Percentiles rank a stretch among this genome's conserved stretches.
Evolutionary conservation across 371 early-diverging fungal species (phyloP).

Genomic region (Smittium culicis): DNA sequence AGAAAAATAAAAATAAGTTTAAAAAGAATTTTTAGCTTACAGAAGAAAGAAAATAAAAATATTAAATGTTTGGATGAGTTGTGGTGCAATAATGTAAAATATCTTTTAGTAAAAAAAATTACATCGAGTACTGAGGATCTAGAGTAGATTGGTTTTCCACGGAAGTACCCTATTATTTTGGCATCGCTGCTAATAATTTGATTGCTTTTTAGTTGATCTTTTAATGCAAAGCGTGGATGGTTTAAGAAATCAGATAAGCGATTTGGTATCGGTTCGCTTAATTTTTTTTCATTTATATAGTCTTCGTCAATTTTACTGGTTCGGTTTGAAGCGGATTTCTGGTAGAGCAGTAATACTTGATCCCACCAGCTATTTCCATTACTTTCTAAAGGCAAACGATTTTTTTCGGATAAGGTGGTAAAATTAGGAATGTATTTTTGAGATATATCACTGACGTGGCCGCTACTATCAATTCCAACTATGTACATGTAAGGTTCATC

Average conservation of each 20-base stretch:
- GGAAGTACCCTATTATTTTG: slow-evolving; percentile 1
- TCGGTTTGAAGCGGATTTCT: neutral
- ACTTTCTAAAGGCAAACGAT: too few relatives aligned
- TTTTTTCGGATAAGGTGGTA: neutral
- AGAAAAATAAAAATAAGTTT: too few relatives aligned
- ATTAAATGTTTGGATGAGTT: too few relatives aligned
- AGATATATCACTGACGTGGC: neutral
- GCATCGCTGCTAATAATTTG: slow-evolving; percentile 2
- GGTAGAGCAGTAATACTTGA: neutral
- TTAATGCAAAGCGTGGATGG: slow-evolving; percentile 1
- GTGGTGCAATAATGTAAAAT: too few relatives aligned
- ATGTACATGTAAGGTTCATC: neutral
- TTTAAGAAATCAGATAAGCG: slow-evolving; percentile 3
- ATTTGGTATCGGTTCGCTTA: slow-evolving; percentile 1
- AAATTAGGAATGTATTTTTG: neutral
- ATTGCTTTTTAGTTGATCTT: neutral
- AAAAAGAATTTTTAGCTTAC: too few relatives aligned
- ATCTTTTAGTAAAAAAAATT: too few relatives aligned
- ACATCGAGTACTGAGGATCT: neutral
- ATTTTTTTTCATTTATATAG: neutral
- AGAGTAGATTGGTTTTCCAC: neutral
- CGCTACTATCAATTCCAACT: neutral
- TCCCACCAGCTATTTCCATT: neutral
- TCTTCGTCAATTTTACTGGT: neutral
- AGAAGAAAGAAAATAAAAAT: too few relatives aligned